Evolutionary conservation across 768 basidiomycete genomes (phyloP), one percentile per base, ranked within the genome.

Genomic region (Suillus paluster): DNA sequence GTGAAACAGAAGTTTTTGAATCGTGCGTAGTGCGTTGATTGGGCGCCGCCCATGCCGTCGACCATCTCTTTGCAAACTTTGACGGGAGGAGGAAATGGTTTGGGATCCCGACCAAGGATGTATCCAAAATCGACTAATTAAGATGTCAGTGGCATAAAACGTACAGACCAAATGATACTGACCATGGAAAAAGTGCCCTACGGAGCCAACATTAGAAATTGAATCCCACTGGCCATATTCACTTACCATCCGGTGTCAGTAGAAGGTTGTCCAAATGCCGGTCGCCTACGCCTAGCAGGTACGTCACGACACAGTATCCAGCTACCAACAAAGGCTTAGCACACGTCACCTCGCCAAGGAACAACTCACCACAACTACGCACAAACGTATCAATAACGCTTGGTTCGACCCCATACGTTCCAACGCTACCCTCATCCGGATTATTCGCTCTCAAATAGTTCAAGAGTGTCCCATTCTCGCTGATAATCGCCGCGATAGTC

Each of bases 31-130:
- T 99, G 97, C n/a, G 91, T 85, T 7, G 95, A 97, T 69, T 92
- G 87, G 1, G 93, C 89, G 12, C 97, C 97, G n/a, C 97, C 97
- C 95, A 99, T 97, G 12, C 93, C 97, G 72, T 99, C 97, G 0
- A 99, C 94, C 97, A 99, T 99, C 73, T 99, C 97, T 71, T 97
- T 96, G 77, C 96, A 98, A 44, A 99, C 92, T 74, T 99, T 99
- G 66, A 99, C 96, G 14, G 95, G 93, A 7, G 97, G 97, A 2
- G 97, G 96, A 72, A 96, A 97, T 0, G 95, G 94, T 70, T 99
- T 99, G 0, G 97, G 97, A 72, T 99, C 97, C 3, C 95, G 89
- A 3, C 97, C 97, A 15, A 99, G 84, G 68, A 99, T 99, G 75
- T 98, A 99, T 2, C 97, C 97, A 70, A 99, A 99, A 73, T 99